A percentile compares a stretch with the other conserved stretches of the same genome.
These are phyloP conservation scores for Gamsiella multidivaricata DNA, from an alignment of 192 early-diverging fungal species.

Conservation along the genomic window DNA sequence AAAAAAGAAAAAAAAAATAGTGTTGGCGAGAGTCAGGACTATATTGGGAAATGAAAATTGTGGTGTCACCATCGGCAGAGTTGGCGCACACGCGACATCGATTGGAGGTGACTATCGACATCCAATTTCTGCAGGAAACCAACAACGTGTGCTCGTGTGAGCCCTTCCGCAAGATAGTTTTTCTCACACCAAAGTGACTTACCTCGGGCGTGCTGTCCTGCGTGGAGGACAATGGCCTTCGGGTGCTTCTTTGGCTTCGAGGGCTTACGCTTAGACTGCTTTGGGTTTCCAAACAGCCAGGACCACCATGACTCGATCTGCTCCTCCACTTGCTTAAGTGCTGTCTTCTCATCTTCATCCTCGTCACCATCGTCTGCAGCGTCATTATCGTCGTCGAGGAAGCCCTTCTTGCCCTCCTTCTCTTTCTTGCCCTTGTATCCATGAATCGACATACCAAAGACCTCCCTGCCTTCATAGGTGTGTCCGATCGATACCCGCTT, in stretches of 20 bases:
- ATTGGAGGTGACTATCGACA: too few relatives aligned
- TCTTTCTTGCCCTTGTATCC: constrained; percentile 38
- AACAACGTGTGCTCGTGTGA: too few relatives aligned
- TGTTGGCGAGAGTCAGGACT: background rate
- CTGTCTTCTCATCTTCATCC: constrained; percentile 5
- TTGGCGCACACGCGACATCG: too few relatives aligned
- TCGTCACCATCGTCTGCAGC: constrained; percentile 16
- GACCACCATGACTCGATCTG: constrained; percentile 15
- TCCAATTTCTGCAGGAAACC: too few relatives aligned
- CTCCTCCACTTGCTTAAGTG: background rate
- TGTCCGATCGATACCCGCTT: constrained; percentile 47
- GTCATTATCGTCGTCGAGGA: background rate
- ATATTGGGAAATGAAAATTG: background rate
- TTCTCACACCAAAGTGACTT: too few relatives aligned
- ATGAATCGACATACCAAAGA: constrained; percentile 53
- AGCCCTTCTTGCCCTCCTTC: too few relatives aligned
- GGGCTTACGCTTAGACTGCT: constrained; percentile 9
- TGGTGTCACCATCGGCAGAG: background rate
- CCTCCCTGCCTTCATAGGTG: constrained; percentile 50
- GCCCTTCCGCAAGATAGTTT: background rate
- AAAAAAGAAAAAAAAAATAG: constrained; percentile 1
- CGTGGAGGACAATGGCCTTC: constrained; percentile 57
- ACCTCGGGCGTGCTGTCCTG: constrained; percentile 56
- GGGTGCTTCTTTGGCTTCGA: constrained; percentile 42
- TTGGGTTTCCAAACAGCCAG: constrained; percentile 9